Evolutionary conservation across 2,329 filamentous ascomycete genomes (phyloP).

Genomic region (Intubia oerlemansii): DNA sequence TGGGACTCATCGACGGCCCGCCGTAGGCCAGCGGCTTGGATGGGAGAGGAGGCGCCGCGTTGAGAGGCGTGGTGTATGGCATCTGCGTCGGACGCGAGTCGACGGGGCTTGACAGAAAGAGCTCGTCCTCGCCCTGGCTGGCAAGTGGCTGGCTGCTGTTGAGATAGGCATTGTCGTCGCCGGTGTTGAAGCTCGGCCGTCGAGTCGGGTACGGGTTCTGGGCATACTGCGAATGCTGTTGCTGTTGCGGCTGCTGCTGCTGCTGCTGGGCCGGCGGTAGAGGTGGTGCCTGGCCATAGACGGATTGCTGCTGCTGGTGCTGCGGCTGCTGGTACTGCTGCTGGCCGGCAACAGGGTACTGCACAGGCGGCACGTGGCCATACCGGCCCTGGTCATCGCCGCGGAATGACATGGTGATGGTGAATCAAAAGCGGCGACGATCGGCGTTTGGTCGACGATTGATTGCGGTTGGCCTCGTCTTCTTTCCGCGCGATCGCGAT

Average conservation of each 20-base stretch:
- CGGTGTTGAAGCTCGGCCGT: conserved; percentile 53
- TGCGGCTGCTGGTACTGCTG: conserved; percentile 6
- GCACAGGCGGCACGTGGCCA: conserved; percentile 43
- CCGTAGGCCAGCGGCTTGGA: conserved; percentile 16
- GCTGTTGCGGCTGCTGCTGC: conserved; percentile 1
- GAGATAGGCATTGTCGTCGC: conserved; percentile 45
- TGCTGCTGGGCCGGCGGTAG: conserved; percentile 2
- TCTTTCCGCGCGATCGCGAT: too few relatives aligned
- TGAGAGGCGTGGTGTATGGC: conserved; percentile 3
- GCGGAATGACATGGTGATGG: conserved; percentile 41
- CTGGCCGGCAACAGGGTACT: conserved; percentile 31
- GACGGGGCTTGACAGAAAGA: conserved; percentile 35
- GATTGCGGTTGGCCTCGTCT: too few relatives aligned
- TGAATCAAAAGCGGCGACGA: too few relatives aligned
- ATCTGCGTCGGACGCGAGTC: conserved; percentile 6
- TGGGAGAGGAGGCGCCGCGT: conserved; percentile 7
- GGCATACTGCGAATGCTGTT: conserved; percentile 9
- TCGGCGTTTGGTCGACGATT: too few relatives aligned
- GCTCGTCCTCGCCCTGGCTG: conserved; percentile 34
- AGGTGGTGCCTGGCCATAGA: too few relatives aligned
- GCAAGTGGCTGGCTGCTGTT: too few relatives aligned
- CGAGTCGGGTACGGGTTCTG: conserved; percentile 22
- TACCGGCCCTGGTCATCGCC: conserved; percentile 41
- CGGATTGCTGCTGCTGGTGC: conserved; percentile 2
- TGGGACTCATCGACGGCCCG: conserved; percentile 14